phyloP scores from a whole-genome alignment of 148 eudicot species.

The Tetragonia tetragonoides region DNA sequence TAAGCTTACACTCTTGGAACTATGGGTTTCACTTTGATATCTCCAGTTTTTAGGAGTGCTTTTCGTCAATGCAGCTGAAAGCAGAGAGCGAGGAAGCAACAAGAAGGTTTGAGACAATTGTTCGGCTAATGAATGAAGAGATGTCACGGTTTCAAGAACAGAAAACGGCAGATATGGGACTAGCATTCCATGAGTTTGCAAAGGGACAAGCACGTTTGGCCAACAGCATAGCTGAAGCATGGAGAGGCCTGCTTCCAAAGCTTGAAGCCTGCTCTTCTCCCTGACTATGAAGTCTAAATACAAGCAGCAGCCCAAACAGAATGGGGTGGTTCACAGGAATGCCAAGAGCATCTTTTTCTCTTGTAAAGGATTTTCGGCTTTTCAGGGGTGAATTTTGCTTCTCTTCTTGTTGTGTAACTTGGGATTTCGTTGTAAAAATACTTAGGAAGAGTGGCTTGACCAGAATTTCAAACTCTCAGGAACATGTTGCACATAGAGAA shows the following conservation, averaged over 20 bases:
- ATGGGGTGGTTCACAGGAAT: slow-evolving; percentile 25
- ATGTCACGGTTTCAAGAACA: slow-evolving; percentile 85
- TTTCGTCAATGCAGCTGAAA: slow-evolving; percentile 56
- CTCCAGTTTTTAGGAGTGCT: slow-evolving; percentile 10
- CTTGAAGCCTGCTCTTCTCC: slow-evolving; percentile 81
- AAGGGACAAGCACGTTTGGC: slow-evolving; percentile 93
- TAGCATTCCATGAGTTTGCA: slow-evolving; percentile 96
- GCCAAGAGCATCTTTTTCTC: slow-evolving; percentile 27
- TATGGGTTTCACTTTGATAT: slow-evolving; percentile 5
- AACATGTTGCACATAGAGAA: slow-evolving; percentile 15
- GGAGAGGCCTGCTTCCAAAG: slow-evolving; percentile 93
- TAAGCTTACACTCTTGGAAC: too few species aligned
- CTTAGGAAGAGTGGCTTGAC: neutral
- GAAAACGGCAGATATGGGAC: slow-evolving; percentile 82
- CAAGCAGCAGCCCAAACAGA: neutral
- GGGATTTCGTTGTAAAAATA: slow-evolving; percentile 6
- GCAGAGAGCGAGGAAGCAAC: slow-evolving; percentile 82
- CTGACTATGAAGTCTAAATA: slow-evolving; percentile 7
- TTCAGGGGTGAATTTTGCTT: neutral
- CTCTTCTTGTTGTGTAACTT: slow-evolving; percentile 3
- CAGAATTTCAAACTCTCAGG: neutral
- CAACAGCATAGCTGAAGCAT: slow-evolving; percentile 74
- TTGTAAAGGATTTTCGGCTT: slow-evolving; percentile 11
- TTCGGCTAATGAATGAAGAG: slow-evolving; percentile 75
- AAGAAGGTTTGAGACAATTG: slow-evolving; percentile 74